phyloP scores from a whole-genome alignment of 2,329 filamentous ascomycete species.

The Aureobasidium sp. region DNA sequence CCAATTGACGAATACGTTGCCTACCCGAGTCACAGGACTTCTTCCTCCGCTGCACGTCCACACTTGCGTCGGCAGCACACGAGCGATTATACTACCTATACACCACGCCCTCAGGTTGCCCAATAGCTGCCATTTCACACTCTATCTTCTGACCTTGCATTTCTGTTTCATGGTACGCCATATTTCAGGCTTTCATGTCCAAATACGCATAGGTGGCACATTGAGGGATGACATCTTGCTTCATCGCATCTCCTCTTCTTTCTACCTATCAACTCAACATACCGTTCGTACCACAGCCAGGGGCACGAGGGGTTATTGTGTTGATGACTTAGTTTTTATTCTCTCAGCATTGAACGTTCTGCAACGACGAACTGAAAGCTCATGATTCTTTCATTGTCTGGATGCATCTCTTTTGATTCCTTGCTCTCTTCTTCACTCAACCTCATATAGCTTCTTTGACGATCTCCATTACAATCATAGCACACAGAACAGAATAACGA shows the following conservation, averaged over 20 bases:
- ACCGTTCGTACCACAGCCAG: too few relatives aligned
- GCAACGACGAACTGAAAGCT: background rate
- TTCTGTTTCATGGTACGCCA: background rate
- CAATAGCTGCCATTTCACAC: background rate
- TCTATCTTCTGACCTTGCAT: background rate
- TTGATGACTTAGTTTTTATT: background rate
- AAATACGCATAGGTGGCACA: background rate
- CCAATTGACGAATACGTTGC: background rate
- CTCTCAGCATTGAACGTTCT: background rate
- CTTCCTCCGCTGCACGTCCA: background rate
- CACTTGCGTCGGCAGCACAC: background rate
- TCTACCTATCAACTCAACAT: too few relatives aligned
- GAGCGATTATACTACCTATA: background rate
- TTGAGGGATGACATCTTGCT: background rate
- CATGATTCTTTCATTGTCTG: background rate
- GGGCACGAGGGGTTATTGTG: too few relatives aligned
- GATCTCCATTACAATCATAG: background rate
- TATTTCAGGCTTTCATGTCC: background rate
- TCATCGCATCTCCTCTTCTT: background rate
- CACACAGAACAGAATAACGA: slow-evolving; percentile 9
- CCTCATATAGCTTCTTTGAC: background rate
- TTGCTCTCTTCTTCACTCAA: background rate
- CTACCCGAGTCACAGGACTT: background rate
- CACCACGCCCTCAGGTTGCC: background rate
- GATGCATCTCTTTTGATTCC: background rate